Base-by-base conservation (phyloP, 2,329 filamentous ascomycete species). In the Penicillium sp. region DNA sequence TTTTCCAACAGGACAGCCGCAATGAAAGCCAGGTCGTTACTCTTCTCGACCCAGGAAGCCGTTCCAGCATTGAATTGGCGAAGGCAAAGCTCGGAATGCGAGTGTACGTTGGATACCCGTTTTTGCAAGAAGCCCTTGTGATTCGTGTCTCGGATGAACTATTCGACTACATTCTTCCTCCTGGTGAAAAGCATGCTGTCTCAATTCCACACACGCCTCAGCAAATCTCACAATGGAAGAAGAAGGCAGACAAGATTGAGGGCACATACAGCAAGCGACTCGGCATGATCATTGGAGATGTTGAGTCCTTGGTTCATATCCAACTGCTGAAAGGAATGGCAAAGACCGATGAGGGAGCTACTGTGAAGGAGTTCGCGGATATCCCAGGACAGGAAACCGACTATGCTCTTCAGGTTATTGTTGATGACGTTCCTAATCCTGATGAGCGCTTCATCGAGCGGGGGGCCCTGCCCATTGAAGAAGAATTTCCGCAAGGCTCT, bases 21-120 rank as follows among this genome's bases (percentile, higher is more conserved):
- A 97, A 97, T 59, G 90, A 96, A 65, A 98, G 91, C 65, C 90
- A 97, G 81, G 80, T 97, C 16, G 78, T 97, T 41, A 95, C 87
- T 2, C 73, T 98, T 34, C 76, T 83, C 20, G 84, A 87, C 25
- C 80, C 86, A 0, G 87, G 90, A 48, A 69, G 72, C 42, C 81
- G 84, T 23, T 82, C 84, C 33, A 86, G 79, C 49, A 74, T 83
- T 15, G 81, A 86, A 51, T 71, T 79, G 39, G 90, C 90, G 39
- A 87, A 88, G 62, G 69, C 73, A 34, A 91, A 88, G 60, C 76
- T 98, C 30, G 91, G 90, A 30, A 79, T 91, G 65, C 82, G 83
- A 45, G 90, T 94, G 44, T 88, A 88, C 61, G 86, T 97, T 45
- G 90, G 91, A 25, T 98, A 94, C 59, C 93, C 93, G 1, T 98